These are phyloP conservation scores for Cyberlindnera veronae DNA, from an alignment of 805 yeast genomes.

Conservation along the genomic window DNA sequence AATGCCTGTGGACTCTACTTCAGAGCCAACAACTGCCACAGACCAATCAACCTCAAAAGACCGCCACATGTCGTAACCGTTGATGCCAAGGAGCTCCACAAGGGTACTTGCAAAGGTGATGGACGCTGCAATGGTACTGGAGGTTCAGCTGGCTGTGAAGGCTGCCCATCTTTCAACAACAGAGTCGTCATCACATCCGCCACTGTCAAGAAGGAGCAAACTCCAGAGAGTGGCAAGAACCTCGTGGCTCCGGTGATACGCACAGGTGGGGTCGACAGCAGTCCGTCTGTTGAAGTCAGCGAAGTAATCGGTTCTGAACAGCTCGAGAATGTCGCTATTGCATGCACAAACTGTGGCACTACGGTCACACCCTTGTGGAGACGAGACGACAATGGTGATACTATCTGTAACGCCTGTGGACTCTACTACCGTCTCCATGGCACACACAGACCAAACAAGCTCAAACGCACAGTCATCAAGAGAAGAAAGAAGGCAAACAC, in stretches of 20 bases:
- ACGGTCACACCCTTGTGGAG: slow-evolving; percentile 88
- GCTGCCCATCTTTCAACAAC: slow-evolving; percentile 82
- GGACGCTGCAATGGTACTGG: slow-evolving; percentile 86
- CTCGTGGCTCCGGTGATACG: neutral
- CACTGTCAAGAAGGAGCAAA: slow-evolving; percentile 10
- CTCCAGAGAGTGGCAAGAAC: too few species aligned
- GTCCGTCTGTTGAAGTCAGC: slow-evolving; percentile 14
- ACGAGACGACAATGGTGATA: slow-evolving; percentile 75
- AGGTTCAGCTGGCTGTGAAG: slow-evolving; percentile 73
- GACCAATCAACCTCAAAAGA: slow-evolving; percentile 81
- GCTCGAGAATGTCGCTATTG: slow-evolving; percentile 54
- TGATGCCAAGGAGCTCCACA: slow-evolving; percentile 35
- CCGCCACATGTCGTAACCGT: slow-evolving; percentile 81
- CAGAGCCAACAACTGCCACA: slow-evolving; percentile 85
- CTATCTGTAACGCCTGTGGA: slow-evolving; percentile 88
- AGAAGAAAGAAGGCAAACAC: slow-evolving; percentile 55
- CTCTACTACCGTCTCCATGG: slow-evolving; percentile 75
- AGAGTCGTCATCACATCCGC: slow-evolving; percentile 41
- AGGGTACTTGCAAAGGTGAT: slow-evolving; percentile 28
- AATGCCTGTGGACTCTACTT: slow-evolving; percentile 93
- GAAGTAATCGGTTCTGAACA: slow-evolving; percentile 23
- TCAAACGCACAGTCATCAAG: slow-evolving; percentile 71
- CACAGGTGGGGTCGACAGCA: neutral
- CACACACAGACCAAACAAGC: slow-evolving; percentile 67
- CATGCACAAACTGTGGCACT: slow-evolving; percentile 81